These are phyloP conservation scores for Aspergillus texensis DNA, from an alignment of 2,329 filamentous ascomycete genomes.

Conservation along the genomic window DNA sequence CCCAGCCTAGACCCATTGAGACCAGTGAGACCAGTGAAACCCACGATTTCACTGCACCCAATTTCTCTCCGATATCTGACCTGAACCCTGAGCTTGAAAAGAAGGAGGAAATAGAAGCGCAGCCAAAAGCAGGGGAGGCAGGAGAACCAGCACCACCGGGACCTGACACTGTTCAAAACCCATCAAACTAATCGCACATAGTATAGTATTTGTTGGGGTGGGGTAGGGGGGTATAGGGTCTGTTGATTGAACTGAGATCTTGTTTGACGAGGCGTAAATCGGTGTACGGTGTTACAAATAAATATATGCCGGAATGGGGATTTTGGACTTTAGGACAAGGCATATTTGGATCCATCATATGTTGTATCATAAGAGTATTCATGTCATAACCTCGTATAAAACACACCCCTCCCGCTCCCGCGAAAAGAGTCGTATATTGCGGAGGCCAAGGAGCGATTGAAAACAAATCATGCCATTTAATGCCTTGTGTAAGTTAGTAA, in stretches of 20 bases:
- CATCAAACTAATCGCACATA: constrained; percentile 1
- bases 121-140: neutral
- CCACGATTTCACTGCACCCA: neutral
- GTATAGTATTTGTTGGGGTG: neutral
- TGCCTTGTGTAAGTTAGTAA: too few species aligned
- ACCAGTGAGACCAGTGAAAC: neutral
- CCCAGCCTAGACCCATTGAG: neutral
- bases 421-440: too few species aligned
- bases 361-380: neutral
- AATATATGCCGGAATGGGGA: neutral
- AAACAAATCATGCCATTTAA: too few species aligned
- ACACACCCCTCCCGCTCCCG: neutral
- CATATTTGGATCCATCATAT: neutral
- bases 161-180: neutral
- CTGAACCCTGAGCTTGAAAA: neutral
- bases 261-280: neutral
- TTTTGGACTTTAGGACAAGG: neutral
- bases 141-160: neutral
- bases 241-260: neutral
- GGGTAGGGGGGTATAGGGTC: neutral
- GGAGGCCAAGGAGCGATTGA: too few species aligned
- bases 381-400: neutral
- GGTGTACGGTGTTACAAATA: neutral
- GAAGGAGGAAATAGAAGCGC: neutral
- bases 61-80: constrained; percentile 1